Evolutionary conservation across 73 alveolate species (phyloP).

Genomic region (Paramecium sexaurelia): DNA sequence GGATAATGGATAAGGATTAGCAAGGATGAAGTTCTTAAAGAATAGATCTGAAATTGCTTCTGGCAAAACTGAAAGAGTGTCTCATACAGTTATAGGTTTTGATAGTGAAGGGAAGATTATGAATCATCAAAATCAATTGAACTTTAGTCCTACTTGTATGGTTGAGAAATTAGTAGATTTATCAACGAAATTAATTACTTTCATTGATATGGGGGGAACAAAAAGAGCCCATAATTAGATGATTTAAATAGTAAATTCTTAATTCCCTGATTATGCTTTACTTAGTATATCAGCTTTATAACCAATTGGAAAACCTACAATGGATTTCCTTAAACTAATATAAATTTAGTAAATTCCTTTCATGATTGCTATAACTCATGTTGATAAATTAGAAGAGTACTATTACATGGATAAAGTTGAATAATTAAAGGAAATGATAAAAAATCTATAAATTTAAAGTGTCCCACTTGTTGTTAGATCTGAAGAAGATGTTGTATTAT

Average conservation of each 20-base stretch:
- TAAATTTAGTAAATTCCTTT: constrained; percentile 89
- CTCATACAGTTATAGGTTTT: constrained; percentile 92
- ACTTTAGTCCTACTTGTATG: neutral
- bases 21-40: constrained; percentile 85
- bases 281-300: constrained; percentile 81
- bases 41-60: constrained; percentile 87
- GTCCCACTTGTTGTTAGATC: constrained; percentile 70
- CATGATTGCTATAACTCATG: constrained; percentile 87
- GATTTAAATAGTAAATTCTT: constrained; percentile 82
- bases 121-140: constrained; percentile 69
- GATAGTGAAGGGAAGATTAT: constrained; percentile 91
- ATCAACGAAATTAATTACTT: constrained; percentile 72
- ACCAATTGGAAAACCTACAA: constrained; percentile 76
- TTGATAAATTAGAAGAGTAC: constrained; percentile 71
- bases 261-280: constrained; percentile 91
- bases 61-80: constrained; percentile 91
- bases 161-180: neutral
- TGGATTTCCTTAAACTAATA: constrained; percentile 80
- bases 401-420: constrained; percentile 38
- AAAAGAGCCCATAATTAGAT: constrained; percentile 89
- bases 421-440: constrained; percentile 56
- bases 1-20: constrained; percentile 95
- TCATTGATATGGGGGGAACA: constrained; percentile 97
- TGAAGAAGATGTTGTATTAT: constrained; percentile 86
- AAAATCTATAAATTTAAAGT: constrained; percentile 52